A percentile compares a stretch with the other conserved stretches of the same genome.
phyloP scores from a whole-genome alignment of 768 basidiomycete species.

The Phanerochaete carnosa region DNA sequence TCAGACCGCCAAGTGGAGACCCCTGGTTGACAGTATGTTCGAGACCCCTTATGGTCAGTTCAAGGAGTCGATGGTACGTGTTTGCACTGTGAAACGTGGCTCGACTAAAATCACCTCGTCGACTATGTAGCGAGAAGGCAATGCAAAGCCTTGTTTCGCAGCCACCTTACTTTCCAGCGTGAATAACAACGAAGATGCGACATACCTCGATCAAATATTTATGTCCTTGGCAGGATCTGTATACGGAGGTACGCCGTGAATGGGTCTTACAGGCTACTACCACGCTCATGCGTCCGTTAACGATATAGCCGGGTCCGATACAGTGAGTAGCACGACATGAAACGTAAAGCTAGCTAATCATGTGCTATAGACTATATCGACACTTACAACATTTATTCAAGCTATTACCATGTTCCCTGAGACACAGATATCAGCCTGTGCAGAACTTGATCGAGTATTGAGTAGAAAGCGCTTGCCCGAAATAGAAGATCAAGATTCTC shows the following conservation, averaged over 20 bases:
- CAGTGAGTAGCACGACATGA: not conserved
- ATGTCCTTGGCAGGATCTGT: not conserved
- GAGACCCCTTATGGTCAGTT: slow-evolving; percentile 3
- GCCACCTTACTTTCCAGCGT: not conserved
- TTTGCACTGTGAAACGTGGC: too few relatives aligned
- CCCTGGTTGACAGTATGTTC: slow-evolving; percentile 3
- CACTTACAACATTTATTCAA: slow-evolving; percentile 58
- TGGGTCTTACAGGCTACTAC: not conserved
- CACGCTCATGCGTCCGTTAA: not conserved
- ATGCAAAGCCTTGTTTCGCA: not conserved
- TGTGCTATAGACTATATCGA: slow-evolving; percentile 44
- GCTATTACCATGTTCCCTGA: slow-evolving; percentile 63
- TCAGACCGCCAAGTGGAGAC: slow-evolving; percentile 8
- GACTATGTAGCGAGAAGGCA: not conserved
- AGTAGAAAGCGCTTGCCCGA: slow-evolving; percentile 50
- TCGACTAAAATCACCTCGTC: not conserved
- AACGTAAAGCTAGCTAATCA: not conserved
- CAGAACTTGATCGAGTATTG: slow-evolving; percentile 61
- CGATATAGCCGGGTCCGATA: slow-evolving; percentile 4
- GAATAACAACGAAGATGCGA: not conserved
- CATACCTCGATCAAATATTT: not conserved
- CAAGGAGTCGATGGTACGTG: not conserved
- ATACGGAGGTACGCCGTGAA: not conserved
- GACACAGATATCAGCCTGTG: slow-evolving; percentile 53
- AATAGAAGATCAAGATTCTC: slow-evolving; percentile 47